Evolutionary conservation across 2,329 filamentous ascomycete genomes (phyloP), one percentile per base, ranked within the genome.

Genomic region (Bisporella sp.): DNA sequence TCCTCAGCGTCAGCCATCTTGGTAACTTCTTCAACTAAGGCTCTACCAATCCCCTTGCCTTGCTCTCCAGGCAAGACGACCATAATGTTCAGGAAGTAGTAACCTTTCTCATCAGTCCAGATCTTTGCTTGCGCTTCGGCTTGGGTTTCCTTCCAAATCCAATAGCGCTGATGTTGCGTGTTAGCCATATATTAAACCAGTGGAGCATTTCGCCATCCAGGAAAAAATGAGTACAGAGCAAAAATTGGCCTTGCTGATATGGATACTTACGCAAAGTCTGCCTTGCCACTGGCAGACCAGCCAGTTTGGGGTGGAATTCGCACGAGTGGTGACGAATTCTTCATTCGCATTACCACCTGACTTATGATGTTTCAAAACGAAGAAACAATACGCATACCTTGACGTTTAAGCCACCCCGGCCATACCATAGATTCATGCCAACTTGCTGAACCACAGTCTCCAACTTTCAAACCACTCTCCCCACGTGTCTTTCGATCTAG

Each of bases 71-170:
- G 82, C 12, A 79, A 64, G 1, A 89, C 84, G 0, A 84, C 83
- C 59, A 89, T 79, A 54, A 89, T 86, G 60, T 89, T 89, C 56
- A 85, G 83, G 57, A 89, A 89, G 61, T 87, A 89, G 61, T 89
- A 89, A 0, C 85, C 85, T 5, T 74, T 71, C 0, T 76, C 72
- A 50, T 86, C 81, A 0, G 71, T 78, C 85, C 84, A 89, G 4
- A 87, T 67, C 30, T 76, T 68, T 0, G 70, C 69, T 49, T 88
- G 84, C 1, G 78, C 81, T 39, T 77, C 69, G 0, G 76, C 73
- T 64, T 89, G 85, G 5, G 77, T 73, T 4, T 72, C 72, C 61
- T 89, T 89, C 84, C 84, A 89, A 57, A 87, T 84, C 65, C 79
- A 83, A 63, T 89, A 89, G 5, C 85, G 77, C 68, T 75, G 21